Evolutionary conservation across 1,284 basidiomycete genomes (phyloP), one percentile per base, ranked within the genome.

Genomic region (Melampsora larici-populina): DNA sequence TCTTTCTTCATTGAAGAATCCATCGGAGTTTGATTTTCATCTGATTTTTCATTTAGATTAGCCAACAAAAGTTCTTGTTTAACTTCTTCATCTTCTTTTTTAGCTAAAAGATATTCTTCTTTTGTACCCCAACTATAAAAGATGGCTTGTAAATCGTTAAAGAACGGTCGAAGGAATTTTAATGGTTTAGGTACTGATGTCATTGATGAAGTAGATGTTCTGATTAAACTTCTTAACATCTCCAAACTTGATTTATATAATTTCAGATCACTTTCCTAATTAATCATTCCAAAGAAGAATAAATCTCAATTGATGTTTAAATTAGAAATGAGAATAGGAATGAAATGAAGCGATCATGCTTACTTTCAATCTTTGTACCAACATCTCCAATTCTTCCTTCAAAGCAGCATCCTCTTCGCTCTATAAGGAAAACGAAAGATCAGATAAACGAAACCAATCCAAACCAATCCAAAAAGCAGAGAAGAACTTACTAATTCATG

Each of bases 171-270:
- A 67, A 99, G 88, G 86, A 99, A 99, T 86, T 99, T 99, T 80
- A 99, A 89, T 48, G 97, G 97, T 87, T 99, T 99, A 2, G 97
- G 97, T 17, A 99, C 97, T 18, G 93, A 96, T n/a, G 97, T 99
- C 96, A 99, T 98, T 8, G 94, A 98, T 26, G 93, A 96, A 4
- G 97, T 99, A 29, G 94, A 95, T 4, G 97, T 98, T 82, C 94
- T 88, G 82, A 99, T 99, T 55, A 99, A 87, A 29, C 92, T 96
- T 77, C 96, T 89, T 21, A 99, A 87, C 1, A 93, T 94, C 86
- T 99, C 97, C 43, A 99, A 88, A 24, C 96, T 94, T 36, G 96
- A 91, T 31, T 90, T 87, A 85, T 99, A 92, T 55, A 99, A 88
- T 29, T 87, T 86, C 0, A 89, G 90, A 83, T 98, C 89, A 78